phyloP scores from a whole-genome alignment of 495 filamentous ascomycete genomes.

The Parachaetomium inaequale region DNA sequence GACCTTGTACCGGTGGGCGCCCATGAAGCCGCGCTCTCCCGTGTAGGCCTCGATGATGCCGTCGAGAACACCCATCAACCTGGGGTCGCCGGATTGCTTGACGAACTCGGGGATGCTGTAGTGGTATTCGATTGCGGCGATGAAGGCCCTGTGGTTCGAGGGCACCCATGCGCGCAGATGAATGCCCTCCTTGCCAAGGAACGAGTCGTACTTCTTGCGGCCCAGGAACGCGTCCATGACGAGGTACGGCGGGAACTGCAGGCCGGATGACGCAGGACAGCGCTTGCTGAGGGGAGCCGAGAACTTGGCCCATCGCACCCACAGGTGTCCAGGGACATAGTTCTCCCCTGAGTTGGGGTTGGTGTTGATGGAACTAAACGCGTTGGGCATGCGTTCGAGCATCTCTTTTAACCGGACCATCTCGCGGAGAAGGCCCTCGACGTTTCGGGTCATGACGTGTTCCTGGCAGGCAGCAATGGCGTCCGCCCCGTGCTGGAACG shows the following conservation, averaged over 20 bases:
- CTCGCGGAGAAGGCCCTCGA: slow-evolving; percentile 46
- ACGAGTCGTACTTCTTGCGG: slow-evolving; percentile 47
- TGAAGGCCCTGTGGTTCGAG: slow-evolving; percentile 49
- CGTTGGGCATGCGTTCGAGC: slow-evolving; percentile 49
- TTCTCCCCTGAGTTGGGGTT: slow-evolving; percentile 49
- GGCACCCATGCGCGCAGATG: slow-evolving; percentile 50
- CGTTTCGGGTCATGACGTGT: slow-evolving; percentile 48
- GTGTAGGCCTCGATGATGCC: slow-evolving; percentile 49
- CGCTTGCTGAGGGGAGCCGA: slow-evolving; percentile 47
- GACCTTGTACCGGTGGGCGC: slow-evolving; percentile 52
- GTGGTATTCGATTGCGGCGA: slow-evolving; percentile 49
- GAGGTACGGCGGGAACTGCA: slow-evolving; percentile 49
- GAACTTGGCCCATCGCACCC: slow-evolving; percentile 49
- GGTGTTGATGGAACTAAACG: slow-evolving; percentile 51
- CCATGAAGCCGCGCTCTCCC: slow-evolving; percentile 52
- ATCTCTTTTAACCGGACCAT: slow-evolving; percentile 49
- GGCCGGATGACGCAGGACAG: slow-evolving; percentile 50
- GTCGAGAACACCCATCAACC: slow-evolving; percentile 46
- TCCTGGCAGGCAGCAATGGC: slow-evolving; percentile 51
- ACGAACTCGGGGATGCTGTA: slow-evolving; percentile 50
- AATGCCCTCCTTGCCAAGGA: slow-evolving; percentile 47
- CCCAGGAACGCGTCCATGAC: slow-evolving; percentile 54
- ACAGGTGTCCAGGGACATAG: slow-evolving; percentile 42
- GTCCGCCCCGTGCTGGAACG: slow-evolving; percentile 44
- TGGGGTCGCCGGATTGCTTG: slow-evolving; percentile 41